Conservation (phyloP, 768 basidiomycete species). For the Auricularia cornea region DNA sequence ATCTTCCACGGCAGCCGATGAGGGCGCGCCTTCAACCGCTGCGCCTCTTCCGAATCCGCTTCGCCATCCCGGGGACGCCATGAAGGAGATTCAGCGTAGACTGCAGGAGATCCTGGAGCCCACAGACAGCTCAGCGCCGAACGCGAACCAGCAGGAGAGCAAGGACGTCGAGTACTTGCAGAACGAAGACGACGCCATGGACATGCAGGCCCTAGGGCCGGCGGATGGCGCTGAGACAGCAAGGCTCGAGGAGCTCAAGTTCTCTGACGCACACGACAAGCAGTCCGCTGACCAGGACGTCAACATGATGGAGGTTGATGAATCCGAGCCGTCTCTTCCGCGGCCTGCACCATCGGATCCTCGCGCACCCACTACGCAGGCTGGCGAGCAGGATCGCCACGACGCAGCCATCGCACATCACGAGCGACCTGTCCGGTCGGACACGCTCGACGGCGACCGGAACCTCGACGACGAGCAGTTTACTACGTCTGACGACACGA, state of each 20-base stretch:
- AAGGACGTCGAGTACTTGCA: constrained; percentile 63
- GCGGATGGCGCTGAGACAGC: constrained; percentile 78
- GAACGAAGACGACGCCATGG: constrained; percentile 56
- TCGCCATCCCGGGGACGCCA: constrained; percentile 75
- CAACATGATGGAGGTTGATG: neutral
- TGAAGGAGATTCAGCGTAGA: constrained; percentile 74
- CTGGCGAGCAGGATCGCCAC: neutral
- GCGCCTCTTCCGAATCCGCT: constrained; percentile 47
- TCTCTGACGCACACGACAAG: constrained; percentile 50
- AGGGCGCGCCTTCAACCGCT: constrained; percentile 35
- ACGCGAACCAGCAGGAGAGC: constrained; percentile 6
- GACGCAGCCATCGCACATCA: neutral
- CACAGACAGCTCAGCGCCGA: constrained; percentile 21
- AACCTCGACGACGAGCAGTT: constrained; percentile 46
- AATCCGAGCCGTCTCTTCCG: neutral
- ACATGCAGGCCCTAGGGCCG: constrained; percentile 85
- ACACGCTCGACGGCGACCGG: constrained; percentile 14
- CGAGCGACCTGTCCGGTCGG: neutral
- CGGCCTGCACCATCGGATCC: neutral
- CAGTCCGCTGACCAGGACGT: neutral
- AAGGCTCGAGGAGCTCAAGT: constrained; percentile 70
- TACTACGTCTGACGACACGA: constrained; percentile 26
- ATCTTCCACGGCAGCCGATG: constrained; percentile 21
- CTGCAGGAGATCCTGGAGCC: constrained; percentile 69
- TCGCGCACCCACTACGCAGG: neutral